Conservation (phyloP, 1,139 yeast species). For the Kluyveromyces sp. region DNA sequence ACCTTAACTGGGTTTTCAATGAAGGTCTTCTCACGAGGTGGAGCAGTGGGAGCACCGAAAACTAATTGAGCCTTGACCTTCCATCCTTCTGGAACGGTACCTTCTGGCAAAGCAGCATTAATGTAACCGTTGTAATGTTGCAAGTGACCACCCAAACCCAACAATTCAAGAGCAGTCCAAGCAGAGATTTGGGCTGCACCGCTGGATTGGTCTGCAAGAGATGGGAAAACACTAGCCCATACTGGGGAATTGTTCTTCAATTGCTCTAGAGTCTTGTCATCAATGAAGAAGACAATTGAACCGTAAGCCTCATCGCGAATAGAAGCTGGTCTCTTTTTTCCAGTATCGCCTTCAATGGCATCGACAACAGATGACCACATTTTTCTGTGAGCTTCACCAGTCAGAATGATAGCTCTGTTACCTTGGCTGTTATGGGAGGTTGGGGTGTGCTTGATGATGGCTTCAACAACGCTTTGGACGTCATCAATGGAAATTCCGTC, state of each 20-base stretch:
- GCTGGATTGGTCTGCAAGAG: slow-evolving; percentile 37
- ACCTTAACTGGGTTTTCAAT: slow-evolving; percentile 33
- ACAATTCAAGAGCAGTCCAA: slow-evolving; percentile 38
- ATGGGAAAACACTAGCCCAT: slow-evolving; percentile 37
- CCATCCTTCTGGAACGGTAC: slow-evolving; percentile 36
- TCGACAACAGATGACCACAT: slow-evolving; percentile 36
- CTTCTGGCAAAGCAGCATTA: slow-evolving; percentile 33
- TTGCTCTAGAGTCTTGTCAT: slow-evolving; percentile 31
- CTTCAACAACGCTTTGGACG: slow-evolving; percentile 31
- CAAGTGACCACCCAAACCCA: slow-evolving; percentile 40
- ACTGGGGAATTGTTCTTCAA: slow-evolving; percentile 36
- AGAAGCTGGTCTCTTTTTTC: slow-evolving; percentile 35
- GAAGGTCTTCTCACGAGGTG: slow-evolving; percentile 32
- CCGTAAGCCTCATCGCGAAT: slow-evolving; percentile 39
- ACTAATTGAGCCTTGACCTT: slow-evolving; percentile 39
- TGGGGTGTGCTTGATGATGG: slow-evolving; percentile 36
- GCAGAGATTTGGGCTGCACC: slow-evolving; percentile 41
- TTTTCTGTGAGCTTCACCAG: slow-evolving; percentile 36
- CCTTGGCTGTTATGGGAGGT: slow-evolving; percentile 43
- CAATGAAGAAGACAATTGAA: slow-evolving; percentile 40
- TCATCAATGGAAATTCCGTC: slow-evolving; percentile 30
- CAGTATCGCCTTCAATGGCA: slow-evolving; percentile 30
- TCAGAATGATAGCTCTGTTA: slow-evolving; percentile 36
- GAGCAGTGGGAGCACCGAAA: slow-evolving; percentile 35
- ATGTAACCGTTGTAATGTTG: slow-evolving; percentile 42